A percentile compares a stretch with the other conserved stretches of the same genome.
These are phyloP conservation scores for Monilinia aucupariae DNA, from an alignment of 2,329 filamentous ascomycete species.

Conservation along the genomic window DNA sequence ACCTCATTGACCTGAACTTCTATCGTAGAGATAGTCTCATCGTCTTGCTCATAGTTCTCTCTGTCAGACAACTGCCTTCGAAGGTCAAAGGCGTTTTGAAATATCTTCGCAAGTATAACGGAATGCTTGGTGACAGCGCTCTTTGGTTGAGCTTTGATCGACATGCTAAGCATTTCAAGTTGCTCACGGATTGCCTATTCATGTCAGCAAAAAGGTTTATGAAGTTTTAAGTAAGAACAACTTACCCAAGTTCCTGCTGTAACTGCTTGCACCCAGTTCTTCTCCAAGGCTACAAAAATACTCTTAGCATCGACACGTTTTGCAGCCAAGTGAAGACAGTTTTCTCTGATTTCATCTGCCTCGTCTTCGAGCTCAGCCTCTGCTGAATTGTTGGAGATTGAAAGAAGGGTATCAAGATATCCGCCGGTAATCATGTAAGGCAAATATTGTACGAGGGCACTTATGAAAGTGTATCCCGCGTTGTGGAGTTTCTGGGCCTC, in stretches of 20 bases:
- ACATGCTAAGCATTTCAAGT: slow-evolving; percentile 61
- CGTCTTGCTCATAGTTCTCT: slow-evolving; percentile 38
- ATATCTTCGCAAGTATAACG: slow-evolving; percentile 58
- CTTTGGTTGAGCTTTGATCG: slow-evolving; percentile 75
- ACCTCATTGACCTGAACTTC: slow-evolving; percentile 64
- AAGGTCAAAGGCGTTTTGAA: slow-evolving; percentile 58
- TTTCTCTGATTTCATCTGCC: slow-evolving; percentile 57
- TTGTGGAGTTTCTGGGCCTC: slow-evolving; percentile 66
- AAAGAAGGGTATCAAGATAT: slow-evolving; percentile 67
- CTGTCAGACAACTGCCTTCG: slow-evolving; percentile 50
- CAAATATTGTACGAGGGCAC: slow-evolving; percentile 72
- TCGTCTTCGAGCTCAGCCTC: slow-evolving; percentile 55
- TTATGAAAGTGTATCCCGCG: slow-evolving; percentile 74
- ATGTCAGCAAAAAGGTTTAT: slow-evolving; percentile 22
- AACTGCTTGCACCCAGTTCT: slow-evolving; percentile 65
- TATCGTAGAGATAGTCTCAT: slow-evolving; percentile 50
- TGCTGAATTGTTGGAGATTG: slow-evolving; percentile 67
- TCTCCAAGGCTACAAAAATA: slow-evolving; percentile 67
- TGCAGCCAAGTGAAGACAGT: slow-evolving; percentile 69
- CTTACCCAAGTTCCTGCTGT: slow-evolving; percentile 57
- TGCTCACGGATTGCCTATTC: slow-evolving; percentile 60
- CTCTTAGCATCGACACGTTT: slow-evolving; percentile 71
- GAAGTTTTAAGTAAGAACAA: not conserved
- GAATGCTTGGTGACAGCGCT: slow-evolving; percentile 71
- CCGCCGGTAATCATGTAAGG: slow-evolving; percentile 82